Evolutionary conservation across 805 yeast species (phyloP).

Genomic region (Candida suzukii): DNA sequence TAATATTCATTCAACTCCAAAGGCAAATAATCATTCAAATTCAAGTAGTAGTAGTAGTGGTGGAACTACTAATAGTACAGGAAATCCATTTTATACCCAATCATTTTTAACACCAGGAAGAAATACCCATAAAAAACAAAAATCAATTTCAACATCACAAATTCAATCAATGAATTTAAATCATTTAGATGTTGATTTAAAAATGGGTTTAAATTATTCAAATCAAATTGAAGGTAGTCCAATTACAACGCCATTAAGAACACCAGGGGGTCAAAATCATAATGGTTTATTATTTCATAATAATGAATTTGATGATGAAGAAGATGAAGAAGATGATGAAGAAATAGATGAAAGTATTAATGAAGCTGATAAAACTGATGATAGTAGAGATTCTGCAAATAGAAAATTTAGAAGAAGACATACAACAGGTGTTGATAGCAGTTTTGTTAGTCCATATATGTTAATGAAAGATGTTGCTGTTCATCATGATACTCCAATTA

Average conservation of each 20-base stretch:
- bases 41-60: neutral
- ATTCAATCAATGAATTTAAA: constrained; percentile 16
- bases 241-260: constrained; percentile 19
- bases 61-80: constrained; percentile 15
- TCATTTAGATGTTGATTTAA: constrained; percentile 25
- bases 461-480: constrained; percentile 14
- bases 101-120: constrained; percentile 34
- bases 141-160: constrained; percentile 18
- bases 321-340: constrained; percentile 5
- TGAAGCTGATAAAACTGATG: constrained; percentile 5
- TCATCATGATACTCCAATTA: constrained; percentile 1
- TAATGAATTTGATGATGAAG: neutral
- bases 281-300: neutral
- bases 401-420: constrained; percentile 1
- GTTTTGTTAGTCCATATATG: constrained; percentile 18
- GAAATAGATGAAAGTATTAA: constrained; percentile 6
- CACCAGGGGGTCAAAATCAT: constrained; percentile 11
- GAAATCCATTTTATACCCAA: constrained; percentile 45
- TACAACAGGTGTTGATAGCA: constrained; percentile 2
- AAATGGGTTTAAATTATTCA: constrained; percentile 4
- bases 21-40: neutral
- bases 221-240: constrained; percentile 14
- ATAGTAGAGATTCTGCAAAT: constrained; percentile 4
- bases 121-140: constrained; percentile 21
- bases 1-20: constrained; percentile 3